Evolutionary conservation across 1,139 yeast species (phyloP).

Genomic region (Yamadazyma oceani): DNA sequence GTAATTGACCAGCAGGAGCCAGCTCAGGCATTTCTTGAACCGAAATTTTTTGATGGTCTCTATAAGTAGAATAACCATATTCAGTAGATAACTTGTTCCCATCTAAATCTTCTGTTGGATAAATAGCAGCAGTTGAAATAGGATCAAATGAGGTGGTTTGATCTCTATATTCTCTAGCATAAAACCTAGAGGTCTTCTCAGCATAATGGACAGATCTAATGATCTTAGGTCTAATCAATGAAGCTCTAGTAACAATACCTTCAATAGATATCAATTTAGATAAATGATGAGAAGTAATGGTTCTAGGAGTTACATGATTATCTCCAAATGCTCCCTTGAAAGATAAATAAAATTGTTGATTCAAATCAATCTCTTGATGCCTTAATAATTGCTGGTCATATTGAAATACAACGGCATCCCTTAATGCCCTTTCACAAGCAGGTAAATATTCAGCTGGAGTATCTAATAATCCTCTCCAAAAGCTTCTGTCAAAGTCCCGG

Average conservation of each 20-base stretch:
- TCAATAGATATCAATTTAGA: slow-evolving; percentile 86
- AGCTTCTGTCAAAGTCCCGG: slow-evolving; percentile 75
- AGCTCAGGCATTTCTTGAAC: slow-evolving; percentile 98
- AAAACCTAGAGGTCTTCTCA: slow-evolving; percentile 78
- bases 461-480: slow-evolving; percentile 76
- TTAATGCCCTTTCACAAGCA: slow-evolving; percentile 83
- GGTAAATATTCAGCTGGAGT: slow-evolving; percentile 86
- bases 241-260: slow-evolving; percentile 94
- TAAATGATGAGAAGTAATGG: slow-evolving; percentile 72
- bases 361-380: slow-evolving; percentile 51
- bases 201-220: slow-evolving; percentile 93
- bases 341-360: slow-evolving; percentile 71
- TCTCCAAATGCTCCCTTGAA: slow-evolving; percentile 93
- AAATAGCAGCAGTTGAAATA: slow-evolving; percentile 78
- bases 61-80: slow-evolving; percentile 88
- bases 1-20: slow-evolving; percentile 98
- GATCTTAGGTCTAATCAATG: slow-evolving; percentile 89
- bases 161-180: slow-evolving; percentile 90
- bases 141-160: slow-evolving; percentile 91
- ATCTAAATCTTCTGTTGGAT: slow-evolving; percentile 90
- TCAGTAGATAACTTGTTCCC: slow-evolving; percentile 88
- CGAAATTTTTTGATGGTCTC: slow-evolving; percentile 91
- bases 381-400: slow-evolving; percentile 57
- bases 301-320: slow-evolving; percentile 84
- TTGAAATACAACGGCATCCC: slow-evolving; percentile 74